A percentile compares a stretch with the other conserved stretches of the same genome.
phyloP scores from a whole-genome alignment of 2,329 filamentous ascomycete genomes.

The Tolypocladium tropicale region DNA sequence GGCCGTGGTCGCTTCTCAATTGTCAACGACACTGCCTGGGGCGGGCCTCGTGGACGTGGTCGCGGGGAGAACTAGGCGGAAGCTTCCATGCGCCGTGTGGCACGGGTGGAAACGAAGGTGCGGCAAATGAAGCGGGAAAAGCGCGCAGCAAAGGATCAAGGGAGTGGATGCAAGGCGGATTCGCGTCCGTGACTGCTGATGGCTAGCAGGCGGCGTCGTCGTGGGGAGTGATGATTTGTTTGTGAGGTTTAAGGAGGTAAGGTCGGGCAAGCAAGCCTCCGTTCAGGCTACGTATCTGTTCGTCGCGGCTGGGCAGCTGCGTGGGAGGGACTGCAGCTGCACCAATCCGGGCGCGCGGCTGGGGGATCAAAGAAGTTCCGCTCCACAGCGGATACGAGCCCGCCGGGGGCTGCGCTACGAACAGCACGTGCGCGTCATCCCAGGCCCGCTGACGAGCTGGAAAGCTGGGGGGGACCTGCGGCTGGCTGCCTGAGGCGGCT shows the following conservation, averaged over 20 bases:
- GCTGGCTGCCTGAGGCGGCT: no score
- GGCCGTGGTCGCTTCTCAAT: slow-evolving; percentile 5
- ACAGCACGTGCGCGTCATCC: not conserved
- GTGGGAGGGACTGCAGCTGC: not conserved
- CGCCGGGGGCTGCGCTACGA: not conserved
- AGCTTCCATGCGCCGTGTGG: slow-evolving; percentile 29
- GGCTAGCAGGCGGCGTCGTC: slow-evolving; percentile 14
- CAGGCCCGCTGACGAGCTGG: not conserved
- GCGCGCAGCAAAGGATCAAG: slow-evolving; percentile 6
- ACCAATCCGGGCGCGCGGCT: slow-evolving; percentile 1
- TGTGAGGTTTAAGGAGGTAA: slow-evolving; percentile 9
- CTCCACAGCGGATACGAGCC: not conserved
- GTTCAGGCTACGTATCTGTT: slow-evolving; percentile 22
- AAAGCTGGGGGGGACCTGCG: no score
- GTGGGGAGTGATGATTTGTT: slow-evolving; percentile 9
- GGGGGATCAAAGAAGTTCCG: slow-evolving; percentile 4
- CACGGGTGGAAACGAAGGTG: slow-evolving; percentile 10
- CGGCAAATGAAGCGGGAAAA: slow-evolving; percentile 10
- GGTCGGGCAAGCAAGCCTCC: slow-evolving; percentile 10
- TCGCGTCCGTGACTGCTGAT: slow-evolving; percentile 15
- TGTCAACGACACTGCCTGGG: slow-evolving; percentile 3
- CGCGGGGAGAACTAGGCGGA: slow-evolving; percentile 13
- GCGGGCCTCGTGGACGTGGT: slow-evolving; percentile 11
- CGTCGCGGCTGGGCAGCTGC: slow-evolving; percentile 6
- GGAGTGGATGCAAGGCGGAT: slow-evolving; percentile 1